Conservation (phyloP, 495 filamentous ascomycete genomes). For the Penicillium turbatum region DNA sequence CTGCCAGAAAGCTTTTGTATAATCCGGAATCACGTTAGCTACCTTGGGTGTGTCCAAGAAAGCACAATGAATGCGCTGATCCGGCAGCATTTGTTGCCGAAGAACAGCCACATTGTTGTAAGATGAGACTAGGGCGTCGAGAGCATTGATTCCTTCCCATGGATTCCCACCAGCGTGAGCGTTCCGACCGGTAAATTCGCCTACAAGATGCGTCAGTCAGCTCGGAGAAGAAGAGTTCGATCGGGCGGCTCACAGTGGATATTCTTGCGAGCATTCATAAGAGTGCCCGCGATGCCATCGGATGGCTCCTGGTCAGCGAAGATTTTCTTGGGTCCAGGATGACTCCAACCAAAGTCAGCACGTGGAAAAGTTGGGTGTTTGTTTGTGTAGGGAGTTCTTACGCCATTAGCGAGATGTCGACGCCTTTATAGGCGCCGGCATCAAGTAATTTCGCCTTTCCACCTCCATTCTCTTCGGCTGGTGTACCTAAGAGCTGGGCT, state of each 20-base stretch:
- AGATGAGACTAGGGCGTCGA: slow-evolving; percentile 37
- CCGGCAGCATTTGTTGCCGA: slow-evolving; percentile 59
- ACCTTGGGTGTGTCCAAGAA: slow-evolving; percentile 57
- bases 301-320: slow-evolving; percentile 24
- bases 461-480: slow-evolving; percentile 67
- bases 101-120: slow-evolving; percentile 61
- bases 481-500: slow-evolving; percentile 62
- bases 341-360: slow-evolving; percentile 17
- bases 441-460: slow-evolving; percentile 64
- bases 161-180: slow-evolving; percentile 59
- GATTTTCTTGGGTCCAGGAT: slow-evolving; percentile 26
- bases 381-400: slow-evolving; percentile 28
- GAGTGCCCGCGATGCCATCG: slow-evolving; percentile 30
- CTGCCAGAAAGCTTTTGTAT: slow-evolving; percentile 51
- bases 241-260: slow-evolving; percentile 19
- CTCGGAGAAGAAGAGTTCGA: neutral
- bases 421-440: slow-evolving; percentile 57
- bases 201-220: neutral
- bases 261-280: slow-evolving; percentile 40
- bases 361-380: neutral
- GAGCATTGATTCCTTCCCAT: slow-evolving; percentile 36
- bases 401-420: slow-evolving; percentile 63
- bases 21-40: slow-evolving; percentile 59
- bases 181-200: slow-evolving; percentile 32
- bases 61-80: slow-evolving; percentile 54